Base-by-base conservation (phyloP, 306 rosid species). In the Lotus japonicus region DNA sequence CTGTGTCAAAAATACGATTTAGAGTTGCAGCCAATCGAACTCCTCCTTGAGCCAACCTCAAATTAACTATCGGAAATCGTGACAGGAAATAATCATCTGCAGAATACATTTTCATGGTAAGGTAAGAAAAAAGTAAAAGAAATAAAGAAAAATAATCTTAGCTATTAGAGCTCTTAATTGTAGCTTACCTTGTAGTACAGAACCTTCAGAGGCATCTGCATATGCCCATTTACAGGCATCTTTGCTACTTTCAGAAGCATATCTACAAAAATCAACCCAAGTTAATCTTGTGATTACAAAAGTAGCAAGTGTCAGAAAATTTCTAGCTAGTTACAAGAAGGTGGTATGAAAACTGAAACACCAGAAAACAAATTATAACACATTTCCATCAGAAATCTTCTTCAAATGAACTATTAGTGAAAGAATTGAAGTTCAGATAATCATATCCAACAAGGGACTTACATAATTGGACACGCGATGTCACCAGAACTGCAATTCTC, bases 191-290 rank as follows among this genome's bases (percentile, higher is more conserved):
- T 65, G 70, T 33, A 92, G 82, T 28, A 58, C 77, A 67, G 94
- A 82, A 48, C 79, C 85, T 71, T 90, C 86, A 10, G 67, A 16
- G 13, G 66, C 97, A 17, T 76, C 97, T 78, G 70, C 72, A 75
- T 92, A 88, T 58, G 96, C 95, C 89, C 83, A 90, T 43, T 83
- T 51, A 71, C 97, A 92, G 3, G 98, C 97, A 56, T 85, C 88
- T 74, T 82, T 1, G 44, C 74, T 77, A 46, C 97, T 68, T 79
- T 92, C 97, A 44, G 89, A 62, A 64, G 97, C 98, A 68, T 89
- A 89, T 76, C 98, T 92, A 68, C 73, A 72, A 31, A 66, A 73
- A 28, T 35, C 19, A 11, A 13, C 49, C 41, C 58, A 28, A 23
- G 9, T 77, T 54, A 63, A 70, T 3, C 10, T 45, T 8, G 43